Evolutionary conservation across 345 rosid genomes (phyloP), one percentile per base, ranked within the genome.

Genomic region (Trapa incisa): DNA sequence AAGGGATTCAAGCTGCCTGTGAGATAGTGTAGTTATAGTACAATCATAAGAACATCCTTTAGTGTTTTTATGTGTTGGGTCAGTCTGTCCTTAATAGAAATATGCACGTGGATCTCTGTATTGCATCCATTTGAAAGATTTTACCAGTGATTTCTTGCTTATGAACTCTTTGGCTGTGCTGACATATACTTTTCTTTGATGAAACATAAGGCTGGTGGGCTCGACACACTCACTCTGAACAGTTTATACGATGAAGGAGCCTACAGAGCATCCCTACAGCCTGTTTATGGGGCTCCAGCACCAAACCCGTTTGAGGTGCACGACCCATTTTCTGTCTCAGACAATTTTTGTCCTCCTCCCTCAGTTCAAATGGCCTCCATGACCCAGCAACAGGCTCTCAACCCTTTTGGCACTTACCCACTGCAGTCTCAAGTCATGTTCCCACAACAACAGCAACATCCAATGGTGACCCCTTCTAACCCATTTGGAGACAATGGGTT

Each of bases 271-370:
- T 68, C 93, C 12, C 99, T 81, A 74, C 96, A 79, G 68, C 91
- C 96, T 29, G 83, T 78, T 29, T 91, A 91, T 47, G 99, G 97
- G 53, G 75, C 75, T 41, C 85, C 94, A 38, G 97, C 96, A 37
- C 94, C 96, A 32, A 91, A 95, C 52, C 99, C 99, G 3, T 95
- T 95, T 32, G 98, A 82, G 79, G 84, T 79, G 9, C 92, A 86
- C 1, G 97, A 91, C 72, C 91, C 95, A 48, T 94, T 89, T 61
- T 72, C 78, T 10, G 36, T 83, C 68, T 82, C 94, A 65, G 87
- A 76, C 62, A 74, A 65, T 74, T 37, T 83, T 45, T 77, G 83
- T 47, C 75, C 89, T 35, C 80, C 92, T 67, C 79, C 79, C 42
- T 53, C 79, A 0, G 82, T 85, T 39, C 96, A 85, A 74, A 80